Evolutionary conservation across 2,329 filamentous ascomycete species (phyloP).

Genomic region (Aspergillus japonicus): DNA sequence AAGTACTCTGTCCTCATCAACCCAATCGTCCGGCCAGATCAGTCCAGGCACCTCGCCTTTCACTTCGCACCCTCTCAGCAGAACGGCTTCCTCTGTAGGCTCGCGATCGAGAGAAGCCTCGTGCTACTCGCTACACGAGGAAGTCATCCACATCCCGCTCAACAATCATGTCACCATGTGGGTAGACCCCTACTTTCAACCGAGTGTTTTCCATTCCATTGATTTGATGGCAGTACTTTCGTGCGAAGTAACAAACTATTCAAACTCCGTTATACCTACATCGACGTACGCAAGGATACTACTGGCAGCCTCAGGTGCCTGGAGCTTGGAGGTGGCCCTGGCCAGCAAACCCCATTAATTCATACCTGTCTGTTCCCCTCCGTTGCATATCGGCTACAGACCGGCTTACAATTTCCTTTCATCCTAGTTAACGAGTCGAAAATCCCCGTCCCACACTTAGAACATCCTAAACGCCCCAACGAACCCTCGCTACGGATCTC

Average conservation of each 20-base stretch:
- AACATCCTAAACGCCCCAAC: conserved; percentile 39
- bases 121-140: conserved; percentile 29
- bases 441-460: conserved; percentile 43
- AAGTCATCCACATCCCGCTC: conserved; percentile 31
- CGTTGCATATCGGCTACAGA: neutral
- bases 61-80: conserved; percentile 25
- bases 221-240: conserved; percentile 33
- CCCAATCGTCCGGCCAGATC: conserved; percentile 28
- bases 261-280: conserved; percentile 39
- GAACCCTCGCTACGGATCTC: conserved; percentile 40
- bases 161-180: conserved; percentile 37
- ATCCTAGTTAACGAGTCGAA: conserved; percentile 36
- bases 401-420: neutral
- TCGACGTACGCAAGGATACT: conserved; percentile 42
- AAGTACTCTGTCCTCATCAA: conserved; percentile 27
- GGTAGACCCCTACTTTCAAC: conserved; percentile 5
- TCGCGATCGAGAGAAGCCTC: conserved; percentile 30
- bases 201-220: neutral
- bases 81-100: conserved; percentile 24
- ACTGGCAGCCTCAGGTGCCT: conserved; percentile 37
- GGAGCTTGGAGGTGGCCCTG: conserved; percentile 39
- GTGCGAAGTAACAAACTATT: conserved; percentile 40
- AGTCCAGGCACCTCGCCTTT: conserved; percentile 26
- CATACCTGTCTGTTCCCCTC: conserved; percentile 37
- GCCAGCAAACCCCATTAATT: conserved; percentile 37